These are phyloP conservation scores for Dissophora globulifera DNA, from an alignment of 192 early-diverging fungal species.

Conservation along the genomic window DNA sequence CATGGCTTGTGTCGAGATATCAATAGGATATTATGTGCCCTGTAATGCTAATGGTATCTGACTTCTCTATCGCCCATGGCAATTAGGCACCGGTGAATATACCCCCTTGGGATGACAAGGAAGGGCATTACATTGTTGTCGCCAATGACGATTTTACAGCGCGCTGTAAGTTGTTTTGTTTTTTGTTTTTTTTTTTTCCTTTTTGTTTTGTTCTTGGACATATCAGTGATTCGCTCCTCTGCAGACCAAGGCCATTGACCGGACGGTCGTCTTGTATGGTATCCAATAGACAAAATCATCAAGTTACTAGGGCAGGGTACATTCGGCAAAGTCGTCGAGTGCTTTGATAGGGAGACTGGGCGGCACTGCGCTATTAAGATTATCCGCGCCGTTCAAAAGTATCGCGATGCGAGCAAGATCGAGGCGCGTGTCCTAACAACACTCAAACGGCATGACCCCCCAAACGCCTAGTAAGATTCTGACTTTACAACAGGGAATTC, in stretches of 20 bases:
- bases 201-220: slow-evolving; percentile 9
- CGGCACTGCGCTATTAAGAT: slow-evolving; percentile 89
- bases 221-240: background rate
- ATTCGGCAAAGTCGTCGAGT: slow-evolving; percentile 96
- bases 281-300: slow-evolving; percentile 78
- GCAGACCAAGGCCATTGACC: background rate
- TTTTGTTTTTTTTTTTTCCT: background rate
- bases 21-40: background rate
- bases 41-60: background rate
- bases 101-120: slow-evolving; percentile 84
- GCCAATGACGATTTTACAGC: slow-evolving; percentile 76
- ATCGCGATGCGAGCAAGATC: slow-evolving; percentile 90
- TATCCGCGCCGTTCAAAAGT: slow-evolving; percentile 93
- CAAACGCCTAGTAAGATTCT: slow-evolving; percentile 80
- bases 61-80: background rate
- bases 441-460: slow-evolving; percentile 83
- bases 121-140: slow-evolving; percentile 90
- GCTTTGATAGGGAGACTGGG: slow-evolving; percentile 70
- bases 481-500: no score
- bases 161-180: slow-evolving; percentile 69
- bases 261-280: background rate
- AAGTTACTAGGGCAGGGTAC: slow-evolving; percentile 94
- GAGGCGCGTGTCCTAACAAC: slow-evolving; percentile 88
- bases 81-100: slow-evolving; percentile 17
- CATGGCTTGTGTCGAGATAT: background rate